phyloP scores from a whole-genome alignment of 2,329 filamentous ascomycete species.

The Aspergillus pseudoglaucus region DNA sequence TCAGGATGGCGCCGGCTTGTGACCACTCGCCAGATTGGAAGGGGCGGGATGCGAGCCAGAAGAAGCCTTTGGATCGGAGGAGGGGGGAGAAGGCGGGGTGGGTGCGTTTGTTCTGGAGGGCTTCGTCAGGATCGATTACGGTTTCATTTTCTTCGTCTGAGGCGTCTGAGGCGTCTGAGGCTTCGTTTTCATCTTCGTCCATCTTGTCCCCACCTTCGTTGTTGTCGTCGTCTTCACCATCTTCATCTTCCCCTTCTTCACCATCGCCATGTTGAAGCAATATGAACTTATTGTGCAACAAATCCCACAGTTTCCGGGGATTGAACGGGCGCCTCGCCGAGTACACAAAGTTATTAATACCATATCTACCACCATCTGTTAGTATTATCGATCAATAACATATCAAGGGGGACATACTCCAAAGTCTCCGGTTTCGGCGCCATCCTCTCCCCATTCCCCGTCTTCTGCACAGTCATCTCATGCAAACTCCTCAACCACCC shows the following conservation, averaged over 20 bases:
- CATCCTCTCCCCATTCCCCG: constrained; percentile 48
- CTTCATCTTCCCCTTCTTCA: constrained; percentile 21
- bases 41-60: constrained; percentile 39
- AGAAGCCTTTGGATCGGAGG: constrained; percentile 40
- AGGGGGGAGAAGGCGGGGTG: constrained; percentile 33
- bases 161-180: too few relatives aligned
- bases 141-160: constrained; percentile 24
- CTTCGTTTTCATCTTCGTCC: constrained; percentile 15
- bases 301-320: constrained; percentile 32
- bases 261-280: constrained; percentile 33
- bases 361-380: too few relatives aligned
- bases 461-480: constrained; percentile 58
- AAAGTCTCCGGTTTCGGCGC: constrained; percentile 65
- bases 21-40: constrained; percentile 41
- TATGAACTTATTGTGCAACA: constrained; percentile 42
- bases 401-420: constrained; percentile 48
- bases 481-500: constrained; percentile 67
- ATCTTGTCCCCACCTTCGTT: constrained; percentile 15
- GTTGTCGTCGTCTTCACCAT: constrained; percentile 18
- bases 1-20: constrained; percentile 41
- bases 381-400: too few relatives aligned
- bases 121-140: constrained; percentile 25
- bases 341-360: constrained; percentile 66
- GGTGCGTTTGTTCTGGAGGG: constrained; percentile 34
- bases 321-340: constrained; percentile 50